Evolutionary conservation across 2,329 filamentous ascomycete genomes (phyloP), one percentile per base, ranked within the genome.

Genomic region (Huntiella moniliformis): DNA sequence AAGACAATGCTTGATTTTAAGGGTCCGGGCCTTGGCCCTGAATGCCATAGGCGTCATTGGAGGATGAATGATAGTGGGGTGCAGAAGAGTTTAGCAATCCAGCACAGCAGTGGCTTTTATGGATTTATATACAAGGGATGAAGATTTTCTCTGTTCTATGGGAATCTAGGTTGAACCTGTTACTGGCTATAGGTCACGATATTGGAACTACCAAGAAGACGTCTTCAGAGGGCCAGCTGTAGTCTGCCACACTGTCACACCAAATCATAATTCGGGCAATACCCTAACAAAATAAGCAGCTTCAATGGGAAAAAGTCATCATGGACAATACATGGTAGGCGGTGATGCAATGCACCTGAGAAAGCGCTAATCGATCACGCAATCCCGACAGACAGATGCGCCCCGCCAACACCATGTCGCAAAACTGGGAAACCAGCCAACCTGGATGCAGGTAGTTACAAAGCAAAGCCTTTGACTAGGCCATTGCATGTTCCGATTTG

Each of bases 361-460:
- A 41, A 42, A 50, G 43, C 45, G 48, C 48, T 50, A 50, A 47
- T 39, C 44, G 48, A 50, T 50, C 48, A 50, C 48, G 48, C 48
- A 47, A 50, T 50, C 42, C 37, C 47, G 38, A 45, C 44, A 45
- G 38, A 46, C 42, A 44, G 42, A 50, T 42, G 40, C 39, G 45
- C 37, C 45, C 40, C 45, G 38, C 34, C 45, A 38, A 44, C 13
- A n/a, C 12, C 40, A 47, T 44, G 45, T 44, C 36, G 35, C 40
- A 34, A 43, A 15, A 15, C 28, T 44, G 15, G 13, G 31, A 16
- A 13, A 33, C 35, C 22, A 28, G 36, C 45, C 45, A 47, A 47
- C 45, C 45, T 41, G 33, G 33, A 42, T 16, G 22, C 45, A 47
- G 33, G 18, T 39, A 42, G 38, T 47, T 47, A 47, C 45, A 47